Base-by-base conservation (phyloP, 306 rosid genomes). In the Cajanus cajan region DNA sequence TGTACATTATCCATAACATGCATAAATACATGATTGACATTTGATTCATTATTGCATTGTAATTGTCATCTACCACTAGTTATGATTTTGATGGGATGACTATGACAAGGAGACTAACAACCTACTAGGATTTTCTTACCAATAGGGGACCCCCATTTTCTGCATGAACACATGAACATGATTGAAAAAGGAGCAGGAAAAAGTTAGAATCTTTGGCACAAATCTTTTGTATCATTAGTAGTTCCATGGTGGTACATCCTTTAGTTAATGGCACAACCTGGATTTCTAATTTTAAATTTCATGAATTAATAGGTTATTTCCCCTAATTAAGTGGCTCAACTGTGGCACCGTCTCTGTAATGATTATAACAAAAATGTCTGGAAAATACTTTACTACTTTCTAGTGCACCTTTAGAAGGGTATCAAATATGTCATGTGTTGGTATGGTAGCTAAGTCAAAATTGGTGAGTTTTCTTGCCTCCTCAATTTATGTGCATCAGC, bases 181-280 rank as follows among this genome's bases (percentile, higher is more conserved):
- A 75, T 36, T 77, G 39, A 16, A 11, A 67, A n/a, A 31, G 18
- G 21, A 40, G 18, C 37, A 68, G 59, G 45, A 67, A 24, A 68
- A 43, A 33, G 11, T 45, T 15, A 0, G 24, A 45, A 44, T 71
- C 36, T 75, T 57, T 78, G 84, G 73, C 71, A 48, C 81, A 65
- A 45, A 70, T 65, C 74, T 34, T 85, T 84, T 79, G 76, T 61
- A 66, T 82, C 36, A 63, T 57, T 68, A 52, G 21, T 63, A 25
- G 69, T 55, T 39, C 16, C 71, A 34, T 37, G 16, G 50, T 61
- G 69, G 37, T 18, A 15, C 71, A 71, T 16, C 52, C 19, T 76
- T 70, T 74, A 61, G 73, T 71, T 18, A 50, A 72, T 86, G 89
- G 78, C 59, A 68, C 73, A 74, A 74, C 33, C 39, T 70, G 59